Evolutionary conservation across 2,329 filamentous ascomycete genomes (phyloP).

Genomic region (Pseudopithomyces chartarum): DNA sequence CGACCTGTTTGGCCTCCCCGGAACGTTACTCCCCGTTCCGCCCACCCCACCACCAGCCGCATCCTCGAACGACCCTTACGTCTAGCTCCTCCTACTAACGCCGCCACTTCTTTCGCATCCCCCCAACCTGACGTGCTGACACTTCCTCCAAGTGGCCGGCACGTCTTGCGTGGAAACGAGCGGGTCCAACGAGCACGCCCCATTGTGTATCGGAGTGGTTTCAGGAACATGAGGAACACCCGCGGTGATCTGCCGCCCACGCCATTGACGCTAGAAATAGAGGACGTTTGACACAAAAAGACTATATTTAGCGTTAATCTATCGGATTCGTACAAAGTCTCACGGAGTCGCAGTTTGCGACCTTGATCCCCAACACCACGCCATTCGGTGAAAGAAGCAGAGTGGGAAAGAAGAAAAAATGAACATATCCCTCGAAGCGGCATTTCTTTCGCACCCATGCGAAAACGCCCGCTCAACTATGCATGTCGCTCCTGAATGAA

Average conservation of each 20-base stretch:
- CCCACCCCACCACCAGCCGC: background rate
- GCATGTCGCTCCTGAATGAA: background rate
- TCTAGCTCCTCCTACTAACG: too few species aligned
- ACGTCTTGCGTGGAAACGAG: background rate
- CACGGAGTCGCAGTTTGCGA: background rate
- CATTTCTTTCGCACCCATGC: background rate
- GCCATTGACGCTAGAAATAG: background rate
- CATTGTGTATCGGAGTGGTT: background rate
- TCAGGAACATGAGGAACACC: background rate
- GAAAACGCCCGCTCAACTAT: constrained; percentile 2
- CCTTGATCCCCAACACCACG: background rate
- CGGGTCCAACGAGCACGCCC: background rate
- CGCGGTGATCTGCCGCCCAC: background rate
- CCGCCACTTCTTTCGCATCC: background rate
- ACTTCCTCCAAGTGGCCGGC: background rate
- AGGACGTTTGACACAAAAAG: background rate
- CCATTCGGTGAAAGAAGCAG: background rate
- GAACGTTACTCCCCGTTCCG: background rate
- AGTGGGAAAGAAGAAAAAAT: background rate
- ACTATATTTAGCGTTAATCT: constrained; percentile 3
- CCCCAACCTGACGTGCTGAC: background rate
- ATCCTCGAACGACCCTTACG: too few species aligned
- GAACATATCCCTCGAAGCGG: background rate
- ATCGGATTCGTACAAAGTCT: background rate
- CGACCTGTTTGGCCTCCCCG: background rate